Base-by-base conservation (phyloP, 805 yeast species). In the Metschnikowia shivogae region DNA sequence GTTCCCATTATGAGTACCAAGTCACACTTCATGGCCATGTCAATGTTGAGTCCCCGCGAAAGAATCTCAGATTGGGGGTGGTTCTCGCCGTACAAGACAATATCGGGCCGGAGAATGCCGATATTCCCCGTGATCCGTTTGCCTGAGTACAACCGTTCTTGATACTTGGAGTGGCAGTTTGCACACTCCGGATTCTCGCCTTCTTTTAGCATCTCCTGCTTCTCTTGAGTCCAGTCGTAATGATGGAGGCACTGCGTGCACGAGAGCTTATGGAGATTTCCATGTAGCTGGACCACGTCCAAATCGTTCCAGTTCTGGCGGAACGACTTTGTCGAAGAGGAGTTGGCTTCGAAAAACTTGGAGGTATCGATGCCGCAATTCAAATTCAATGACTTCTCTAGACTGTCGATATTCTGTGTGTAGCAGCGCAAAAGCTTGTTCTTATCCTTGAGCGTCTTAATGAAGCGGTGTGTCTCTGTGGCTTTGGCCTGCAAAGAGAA, bases 351-450 rank as follows among this genome's bases (percentile, higher is more conserved):
- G 47, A 56, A 50, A 46, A 64, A 57, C 53, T 62, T 64, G 34
- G 56, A 48, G 11, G 65, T 55, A 33, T 72, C 70, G 22, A 70
- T 66, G 2, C 90, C 89, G 39, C 83, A 70, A 32, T 72, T 73
- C 45, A 90, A 67, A 19, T 87, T 84, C 22, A 84, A 72, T 38
- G 71, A 67, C 39, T 80, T 68, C 59, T 92, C 98, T 30, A 92
- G 69, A 0, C 95, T 90, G 63, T 92, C 99, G 47, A 92, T 92
- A 61, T 92, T 92, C 59, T 93, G 98, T 1, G 98, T 92, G 62
- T 92, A 92, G 65, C 97, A 89, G 46, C 96, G 71, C 39, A 89
- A 62, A 36, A 90, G 73, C 63, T 84, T 84, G 48, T 76, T 80
- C 59, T 78, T 78, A 44, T 75, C 81, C 56, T 78, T 80, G 44